These are phyloP conservation scores for Fusarium phyllophilum DNA, from an alignment of 2,329 filamentous ascomycete species.

Conservation along the genomic window DNA sequence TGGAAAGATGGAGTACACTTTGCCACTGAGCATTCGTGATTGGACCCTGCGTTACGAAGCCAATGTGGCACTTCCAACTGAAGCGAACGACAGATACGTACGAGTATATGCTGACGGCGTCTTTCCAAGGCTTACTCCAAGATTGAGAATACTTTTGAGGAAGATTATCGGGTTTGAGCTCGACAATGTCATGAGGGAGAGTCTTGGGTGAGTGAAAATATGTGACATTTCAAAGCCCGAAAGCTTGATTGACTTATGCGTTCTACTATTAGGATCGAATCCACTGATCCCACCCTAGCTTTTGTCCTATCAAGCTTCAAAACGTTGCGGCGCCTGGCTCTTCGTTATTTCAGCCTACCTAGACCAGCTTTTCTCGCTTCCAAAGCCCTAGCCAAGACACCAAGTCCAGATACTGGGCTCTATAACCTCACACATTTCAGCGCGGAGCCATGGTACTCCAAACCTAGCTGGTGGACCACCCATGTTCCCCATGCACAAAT, in stretches of 20 bases:
- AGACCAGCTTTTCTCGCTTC: background rate
- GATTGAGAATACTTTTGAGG: background rate
- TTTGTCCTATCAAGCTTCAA: fast-evolving
- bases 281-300: fast-evolving
- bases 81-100: background rate
- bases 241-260: fast-evolving
- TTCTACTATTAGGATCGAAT: background rate
- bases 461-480: background rate
- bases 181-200: background rate
- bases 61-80: background rate
- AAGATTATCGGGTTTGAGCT: background rate
- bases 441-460: background rate
- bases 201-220: fast-evolving
- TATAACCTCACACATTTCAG: background rate
- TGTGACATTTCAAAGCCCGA: background rate
- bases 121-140: background rate
- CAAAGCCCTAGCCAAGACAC: background rate
- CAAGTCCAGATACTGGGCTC: background rate
- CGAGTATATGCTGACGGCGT: background rate
- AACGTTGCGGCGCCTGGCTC: background rate
- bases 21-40: background rate
- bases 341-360: background rate
- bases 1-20: background rate
- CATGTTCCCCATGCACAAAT: background rate
- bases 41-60: background rate